Evolutionary conservation across 2,329 filamentous ascomycete species (phyloP).

Genomic region (Teratosphaeria pseudoeucalypti): DNA sequence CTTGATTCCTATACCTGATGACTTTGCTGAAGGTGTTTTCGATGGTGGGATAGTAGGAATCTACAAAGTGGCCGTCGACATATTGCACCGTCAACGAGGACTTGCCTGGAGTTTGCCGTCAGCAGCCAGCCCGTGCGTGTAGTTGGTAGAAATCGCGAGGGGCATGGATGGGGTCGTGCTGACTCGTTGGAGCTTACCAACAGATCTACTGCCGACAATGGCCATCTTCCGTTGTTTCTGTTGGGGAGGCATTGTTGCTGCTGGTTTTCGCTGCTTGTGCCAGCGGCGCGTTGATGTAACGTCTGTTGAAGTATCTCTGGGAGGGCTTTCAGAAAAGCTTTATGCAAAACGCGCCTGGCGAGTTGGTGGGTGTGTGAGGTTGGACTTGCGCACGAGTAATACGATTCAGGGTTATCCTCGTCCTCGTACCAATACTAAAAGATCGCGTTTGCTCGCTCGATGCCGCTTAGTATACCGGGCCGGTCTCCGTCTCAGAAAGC

Average conservation of each 20-base stretch:
- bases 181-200: slow-evolving; percentile 48
- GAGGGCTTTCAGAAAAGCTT: neutral
- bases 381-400: neutral
- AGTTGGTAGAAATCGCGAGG: neutral
- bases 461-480: neutral
- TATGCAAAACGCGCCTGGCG: neutral
- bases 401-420: neutral
- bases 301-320: neutral
- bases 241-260: slow-evolving; percentile 50
- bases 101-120: slow-evolving; percentile 57
- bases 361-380: neutral
- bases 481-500: neutral
- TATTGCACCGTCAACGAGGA: slow-evolving; percentile 94
- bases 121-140: slow-evolving; percentile 4
- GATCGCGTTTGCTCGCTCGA: neutral
- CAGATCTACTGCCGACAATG: slow-evolving; percentile 87
- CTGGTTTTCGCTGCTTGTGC: neutral
- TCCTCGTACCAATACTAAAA: neutral
- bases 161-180: neutral
- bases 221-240: slow-evolving; percentile 90
- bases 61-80: slow-evolving; percentile 95
- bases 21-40: slow-evolving; percentile 98
- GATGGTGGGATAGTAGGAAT: slow-evolving; percentile 98
- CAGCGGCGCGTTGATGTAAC: neutral
- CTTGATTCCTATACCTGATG: slow-evolving; percentile 85